These are phyloP conservation scores for Xanthoceras sorbifolium DNA, from an alignment of 345 rosid genomes.

Conservation along the genomic window DNA sequence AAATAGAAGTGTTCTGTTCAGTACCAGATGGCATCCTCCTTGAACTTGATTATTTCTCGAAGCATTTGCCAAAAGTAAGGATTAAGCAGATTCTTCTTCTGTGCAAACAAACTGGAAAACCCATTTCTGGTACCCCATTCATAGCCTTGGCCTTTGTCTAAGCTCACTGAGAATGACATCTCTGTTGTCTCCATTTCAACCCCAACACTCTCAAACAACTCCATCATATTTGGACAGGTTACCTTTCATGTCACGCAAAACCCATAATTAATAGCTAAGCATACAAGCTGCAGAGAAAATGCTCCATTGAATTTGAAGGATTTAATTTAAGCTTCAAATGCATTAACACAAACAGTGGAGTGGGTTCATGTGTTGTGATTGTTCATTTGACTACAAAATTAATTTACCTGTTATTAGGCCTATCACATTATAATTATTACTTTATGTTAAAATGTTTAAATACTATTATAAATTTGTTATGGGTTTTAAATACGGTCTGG, in stretches of 20 bases:
- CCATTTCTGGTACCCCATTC: constrained; percentile 96
- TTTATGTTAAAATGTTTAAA: too few relatives aligned
- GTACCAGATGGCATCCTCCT: constrained; percentile 67
- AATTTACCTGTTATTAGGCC: too few relatives aligned
- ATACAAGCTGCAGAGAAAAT: too few relatives aligned
- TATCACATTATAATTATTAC: too few relatives aligned
- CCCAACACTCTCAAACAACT: constrained; percentile 77
- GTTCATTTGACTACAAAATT: too few relatives aligned
- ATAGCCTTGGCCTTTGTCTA: constrained; percentile 64
- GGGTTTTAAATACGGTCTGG: too few relatives aligned
- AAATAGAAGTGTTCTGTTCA: too few relatives aligned
- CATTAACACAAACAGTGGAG: too few relatives aligned
- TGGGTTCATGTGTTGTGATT: too few relatives aligned
- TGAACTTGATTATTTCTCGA: constrained; percentile 66
- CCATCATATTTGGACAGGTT: constrained; percentile 94
- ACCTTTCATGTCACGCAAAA: constrained; percentile 46
- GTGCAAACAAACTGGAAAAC: constrained; percentile 65
- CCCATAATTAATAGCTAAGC: not conserved
- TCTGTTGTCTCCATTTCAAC: constrained; percentile 40
- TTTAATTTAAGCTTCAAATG: too few relatives aligned
- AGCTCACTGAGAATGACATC: constrained; percentile 84
- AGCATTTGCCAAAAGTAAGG: constrained; percentile 87
- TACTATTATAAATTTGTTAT: too few relatives aligned
- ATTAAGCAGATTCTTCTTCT: constrained; percentile 57
- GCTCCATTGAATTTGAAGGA: too few relatives aligned